phyloP scores from a whole-genome alignment of 2,329 filamentous ascomycete genomes.

The Talaromyces piceae region DNA sequence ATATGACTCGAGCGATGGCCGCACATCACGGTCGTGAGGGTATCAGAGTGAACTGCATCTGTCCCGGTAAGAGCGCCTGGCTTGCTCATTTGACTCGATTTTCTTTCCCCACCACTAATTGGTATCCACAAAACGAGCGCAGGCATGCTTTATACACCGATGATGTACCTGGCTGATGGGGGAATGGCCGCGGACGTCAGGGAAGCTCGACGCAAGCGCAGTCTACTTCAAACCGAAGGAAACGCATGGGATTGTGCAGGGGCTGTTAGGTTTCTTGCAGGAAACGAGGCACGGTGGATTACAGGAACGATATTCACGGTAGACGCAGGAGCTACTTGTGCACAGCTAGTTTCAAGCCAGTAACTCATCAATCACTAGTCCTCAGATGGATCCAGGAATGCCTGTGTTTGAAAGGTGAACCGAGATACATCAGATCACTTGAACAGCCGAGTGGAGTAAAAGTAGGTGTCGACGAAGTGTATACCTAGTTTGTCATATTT shows the following conservation, averaged over 20 bases:
- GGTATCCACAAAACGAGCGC: neutral
- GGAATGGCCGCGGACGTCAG: conserved; percentile 46
- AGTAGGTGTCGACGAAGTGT: too few relatives aligned
- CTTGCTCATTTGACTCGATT: too few relatives aligned
- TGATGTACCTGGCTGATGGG: conserved; percentile 40
- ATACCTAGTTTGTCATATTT: too few relatives aligned
- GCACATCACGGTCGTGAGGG: conserved; percentile 41
- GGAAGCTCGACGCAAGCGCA: conserved; percentile 43
- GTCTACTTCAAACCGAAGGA: conserved; percentile 47
- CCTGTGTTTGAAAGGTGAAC: too few relatives aligned
- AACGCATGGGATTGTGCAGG: conserved; percentile 49
- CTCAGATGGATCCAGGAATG: too few relatives aligned
- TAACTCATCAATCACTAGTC: neutral
- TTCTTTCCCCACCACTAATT: neutral
- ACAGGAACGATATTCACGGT: conserved; percentile 43
- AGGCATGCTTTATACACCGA: conserved; percentile 47
- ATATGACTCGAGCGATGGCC: conserved; percentile 49
- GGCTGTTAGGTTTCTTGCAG: conserved; percentile 46
- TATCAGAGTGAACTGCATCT: conserved; percentile 45
- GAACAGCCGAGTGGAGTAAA: too few relatives aligned
- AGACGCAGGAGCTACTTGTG: conserved; percentile 39
- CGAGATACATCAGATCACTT: too few relatives aligned
- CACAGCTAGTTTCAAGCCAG: neutral
- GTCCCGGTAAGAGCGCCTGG: conserved; percentile 5
- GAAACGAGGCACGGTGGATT: conserved; percentile 47